Evolutionary conservation across 139 green algal genomes (phyloP), one percentile per base, ranked within the genome.

Genomic region (Closterium sp.): DNA sequence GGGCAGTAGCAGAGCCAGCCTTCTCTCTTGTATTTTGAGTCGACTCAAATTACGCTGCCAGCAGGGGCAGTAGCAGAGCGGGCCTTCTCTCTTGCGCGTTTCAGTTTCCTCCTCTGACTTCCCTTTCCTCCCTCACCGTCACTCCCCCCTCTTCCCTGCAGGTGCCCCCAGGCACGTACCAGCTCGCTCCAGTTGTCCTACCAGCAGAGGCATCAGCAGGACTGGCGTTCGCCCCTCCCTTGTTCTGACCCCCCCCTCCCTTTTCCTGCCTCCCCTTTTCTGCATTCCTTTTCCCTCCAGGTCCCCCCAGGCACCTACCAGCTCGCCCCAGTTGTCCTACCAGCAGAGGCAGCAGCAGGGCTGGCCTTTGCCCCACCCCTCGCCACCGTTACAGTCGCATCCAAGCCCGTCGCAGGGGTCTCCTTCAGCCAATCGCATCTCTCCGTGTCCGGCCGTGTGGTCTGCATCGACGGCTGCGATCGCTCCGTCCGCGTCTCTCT

Each of bases 391-490:
- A 76, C 55, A 76, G 55, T 76, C 55, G 32, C 87, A 31, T 84
- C 33, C 69, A 7, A 9, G 35, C 87, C 87, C 19, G 87, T 91
- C 34, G 16, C 34, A n/a, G 33, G 31, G 9, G 35, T 91, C 16
- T 87, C 81, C 34, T 91, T 91, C 87, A 91, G 33, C 23, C 87
- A 91, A 38, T 32, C 30, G n/a, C 28, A 88, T 31, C 35, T 87
- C 34, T 85, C 34, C 38, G 33, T 91, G 28, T 91, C 89, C 23
- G 89, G 89, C 81, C 30, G 12, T 1, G 89, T 91, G 64, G 28
- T 36, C 34, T 91, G 89, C 69, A 90, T 91, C 34, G 89, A 91
- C 34, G 34, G 89, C 36, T 91, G 89, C 89, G 33, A 38, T 30
- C 35, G 33, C 69, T 87, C 87, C 81, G 23, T 91, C 32, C 76